phyloP scores from a whole-genome alignment of 1,284 basidiomycete species.

The Rugosomyces carneus region DNA sequence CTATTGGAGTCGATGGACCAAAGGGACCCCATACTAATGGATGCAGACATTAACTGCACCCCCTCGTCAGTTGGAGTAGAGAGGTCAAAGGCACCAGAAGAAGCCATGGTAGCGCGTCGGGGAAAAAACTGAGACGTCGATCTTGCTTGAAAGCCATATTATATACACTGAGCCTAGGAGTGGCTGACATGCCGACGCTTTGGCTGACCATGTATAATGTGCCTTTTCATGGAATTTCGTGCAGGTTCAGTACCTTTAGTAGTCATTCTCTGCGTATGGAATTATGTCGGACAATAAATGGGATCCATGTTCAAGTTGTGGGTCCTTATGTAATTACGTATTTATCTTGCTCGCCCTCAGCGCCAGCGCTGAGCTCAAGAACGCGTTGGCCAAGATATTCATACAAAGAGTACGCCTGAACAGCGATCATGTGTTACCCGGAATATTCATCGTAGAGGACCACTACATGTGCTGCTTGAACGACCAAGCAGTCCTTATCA shows the following conservation, averaged over 20 bases:
- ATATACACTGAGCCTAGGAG: neutral
- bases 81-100: slow-evolving; percentile 11
- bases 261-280: too few relatives aligned
- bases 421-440: too few relatives aligned
- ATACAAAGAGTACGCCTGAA: too few relatives aligned
- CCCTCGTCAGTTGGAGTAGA: slow-evolving; percentile 8
- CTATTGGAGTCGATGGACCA: slow-evolving; percentile 15
- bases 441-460: too few relatives aligned
- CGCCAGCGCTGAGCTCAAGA: too few relatives aligned
- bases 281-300: too few relatives aligned
- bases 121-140: slow-evolving; percentile 2
- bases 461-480: neutral
- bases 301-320: too few relatives aligned
- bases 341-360: too few relatives aligned
- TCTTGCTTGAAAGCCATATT: neutral
- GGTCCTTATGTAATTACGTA: too few relatives aligned
- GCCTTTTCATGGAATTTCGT: too few relatives aligned
- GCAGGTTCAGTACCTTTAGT: too few relatives aligned
- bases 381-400: too few relatives aligned
- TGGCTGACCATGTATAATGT: slow-evolving; percentile 1
- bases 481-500: neutral
- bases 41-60: slow-evolving; percentile 14
- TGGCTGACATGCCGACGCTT: slow-evolving; percentile 11
- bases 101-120: slow-evolving; percentile 1
- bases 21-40: slow-evolving; percentile 15